Base-by-base conservation (phyloP, 345 rosid species). In the Garcia nutans region DNA sequence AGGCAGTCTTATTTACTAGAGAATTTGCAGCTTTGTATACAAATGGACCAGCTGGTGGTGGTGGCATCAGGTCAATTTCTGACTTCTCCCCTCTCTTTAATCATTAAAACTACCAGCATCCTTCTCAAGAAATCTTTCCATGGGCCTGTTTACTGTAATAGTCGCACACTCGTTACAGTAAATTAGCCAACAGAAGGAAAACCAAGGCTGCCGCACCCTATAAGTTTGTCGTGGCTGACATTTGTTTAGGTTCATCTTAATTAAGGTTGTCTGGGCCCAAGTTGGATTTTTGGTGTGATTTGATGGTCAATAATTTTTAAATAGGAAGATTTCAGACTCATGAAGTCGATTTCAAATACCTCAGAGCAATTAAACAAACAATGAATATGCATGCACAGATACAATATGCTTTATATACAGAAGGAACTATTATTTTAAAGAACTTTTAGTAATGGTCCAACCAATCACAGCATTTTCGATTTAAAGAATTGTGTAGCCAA, bases 11-110 rank as follows among this genome's bases (percentile, higher is more conserved):
- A 63, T 88, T 95, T 68, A 61, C 81, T 33, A 82, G 83, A 79
- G 97, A 95, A 83, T 90, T 95, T 62, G 82, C 86, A 41, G 95
- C 97, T 76, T 79, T 95, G 57, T 95, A 95, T 80, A 95, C 97
- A 55, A 95, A 92, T 75, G 99, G 99, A 78, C 99, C 97, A 5
- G 97, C 99, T 70, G 97, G 96, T 72, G 97, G 99, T 56, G 99
- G 99, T 47, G 99, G 97, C 52, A 87, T 91, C 79, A 88, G 99
- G 99, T 92, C 28, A 79, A n/a, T 72, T 67, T 76, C 71, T 65
- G 33, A 66, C 42, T 20, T 54, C 66, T 47, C 57, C 42, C 31
- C 54, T 6, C 57, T 33, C 9, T 33, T 74, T 64, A 2, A 37
- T 31, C 28, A 62, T 16, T 60, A 64, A 37, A 41, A 7, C 44